These are phyloP conservation scores for Cystobasidium sp. DNA, from an alignment of 1,284 basidiomycete species.

Conservation along the genomic window DNA sequence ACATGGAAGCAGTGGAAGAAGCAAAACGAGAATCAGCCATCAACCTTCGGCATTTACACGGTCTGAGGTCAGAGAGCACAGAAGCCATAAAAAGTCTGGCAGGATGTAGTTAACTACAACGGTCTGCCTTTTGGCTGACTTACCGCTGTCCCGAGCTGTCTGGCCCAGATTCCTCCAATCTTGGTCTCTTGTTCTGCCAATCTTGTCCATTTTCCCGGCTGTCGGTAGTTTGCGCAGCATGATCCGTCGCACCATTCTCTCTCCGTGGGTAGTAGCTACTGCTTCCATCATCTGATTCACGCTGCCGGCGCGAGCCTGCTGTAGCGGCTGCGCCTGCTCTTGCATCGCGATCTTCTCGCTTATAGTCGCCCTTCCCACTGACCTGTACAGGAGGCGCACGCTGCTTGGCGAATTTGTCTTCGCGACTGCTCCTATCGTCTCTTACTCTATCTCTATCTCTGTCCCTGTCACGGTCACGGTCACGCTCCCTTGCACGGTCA, in stretches of 20 bases:
- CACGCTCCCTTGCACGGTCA: constrained; percentile 13
- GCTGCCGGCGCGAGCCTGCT: neutral
- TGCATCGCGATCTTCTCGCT: constrained; percentile 27
- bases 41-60: neutral
- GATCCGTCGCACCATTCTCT: neutral
- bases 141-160: neutral
- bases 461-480: constrained; percentile 30
- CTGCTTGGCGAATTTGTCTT: constrained; percentile 40
- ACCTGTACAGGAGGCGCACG: constrained; percentile 11
- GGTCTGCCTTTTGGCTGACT: too few species aligned
- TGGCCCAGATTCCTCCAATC: constrained; percentile 24
- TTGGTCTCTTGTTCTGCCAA: constrained; percentile 36
- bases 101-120: too few species aligned
- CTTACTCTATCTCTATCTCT: constrained; percentile 32
- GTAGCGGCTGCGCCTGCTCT: constrained; percentile 7
- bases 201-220: constrained; percentile 1
- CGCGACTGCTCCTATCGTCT: constrained; percentile 11
- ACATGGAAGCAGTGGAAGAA: neutral
- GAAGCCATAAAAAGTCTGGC: neutral
- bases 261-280: neutral
- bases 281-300: constrained; percentile 22
- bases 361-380: constrained; percentile 4
- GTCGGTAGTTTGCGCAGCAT: neutral
- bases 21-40: neutral
- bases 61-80: neutral